Evolutionary conservation across 176 grass and related monocot genomes (phyloP), one percentile per base, ranked within the genome.

Genomic region (Rhynchospora breviuscula): DNA sequence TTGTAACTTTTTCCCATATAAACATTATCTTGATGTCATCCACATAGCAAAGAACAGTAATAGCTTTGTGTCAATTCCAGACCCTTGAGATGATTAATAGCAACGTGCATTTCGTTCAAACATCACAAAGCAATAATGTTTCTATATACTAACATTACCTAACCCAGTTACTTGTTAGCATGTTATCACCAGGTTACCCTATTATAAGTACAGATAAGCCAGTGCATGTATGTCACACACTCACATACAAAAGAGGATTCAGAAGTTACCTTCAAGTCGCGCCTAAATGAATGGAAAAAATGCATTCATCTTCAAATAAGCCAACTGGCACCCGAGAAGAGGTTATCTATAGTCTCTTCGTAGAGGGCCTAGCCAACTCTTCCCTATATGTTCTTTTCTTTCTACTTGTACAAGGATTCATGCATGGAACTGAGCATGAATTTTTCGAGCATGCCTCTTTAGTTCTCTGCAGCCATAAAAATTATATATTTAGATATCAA

Each of bases 221-320:
- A 1, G 4, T 14, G 3, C 25, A 35, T 5, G 0, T 0, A 15
- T 33, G 10, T 12, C 63, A 13, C 23, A 31, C 63, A 65, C 10
- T 0, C 4, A 31, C 0, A 2, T 13, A 76, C 10, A 46, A 76
- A 76, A 76, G 25, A 12, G 8, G 71, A n/a, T 76, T 49, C 21
- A 19, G 52, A 52, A 76, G 8, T 13, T 53, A 79, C 75, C 75
- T 79, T 29, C 11, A 29, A 8, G 21, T 31, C 23, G 23, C 75
- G 47, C 8, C 44, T 67, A 67, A 67, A 79, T 29, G 75, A 79
- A 79, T 79, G 75, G 75, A 79, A 35, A 79, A 79, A 8, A 56
- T 31, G 21, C 75, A 79, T 59, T 79, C 75, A 17, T 79, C 75
- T 5, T 79, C 49, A 18, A 29, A 79, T 79, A 79, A 79, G n/a